Conservation (phyloP, 1,284 basidiomycete species). For the Sanghuangporus baumii region DNA sequence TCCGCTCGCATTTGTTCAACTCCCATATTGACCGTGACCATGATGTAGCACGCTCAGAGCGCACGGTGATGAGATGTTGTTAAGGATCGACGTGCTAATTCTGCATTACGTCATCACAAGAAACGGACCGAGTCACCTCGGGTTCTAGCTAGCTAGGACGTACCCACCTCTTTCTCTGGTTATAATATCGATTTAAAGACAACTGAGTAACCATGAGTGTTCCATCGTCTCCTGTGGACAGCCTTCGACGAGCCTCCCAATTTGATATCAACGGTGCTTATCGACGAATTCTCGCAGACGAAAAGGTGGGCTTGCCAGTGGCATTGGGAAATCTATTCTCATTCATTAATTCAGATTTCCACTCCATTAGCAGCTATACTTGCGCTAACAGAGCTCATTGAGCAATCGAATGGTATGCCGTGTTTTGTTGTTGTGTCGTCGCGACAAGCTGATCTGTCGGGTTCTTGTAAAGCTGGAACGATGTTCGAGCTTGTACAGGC, state of each 20-base stretch:
- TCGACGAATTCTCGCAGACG: slow-evolving; percentile 47
- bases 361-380: slow-evolving; percentile 86
- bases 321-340: slow-evolving; percentile 2
- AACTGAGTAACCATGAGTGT: background rate
- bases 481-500: slow-evolving; percentile 88
- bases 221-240: slow-evolving; percentile 3
- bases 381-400: slow-evolving; percentile 72
- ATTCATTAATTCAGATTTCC: slow-evolving; percentile 51
- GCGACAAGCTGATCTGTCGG: slow-evolving; percentile 19
- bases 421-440: slow-evolving; percentile 13
- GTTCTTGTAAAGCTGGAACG: slow-evolving; percentile 55
- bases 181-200: background rate
- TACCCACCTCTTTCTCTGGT: no score
- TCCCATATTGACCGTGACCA: slow-evolving; percentile 1
- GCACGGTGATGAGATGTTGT: background rate
- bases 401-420: slow-evolving; percentile 60
- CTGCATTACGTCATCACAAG: background rate
- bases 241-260: background rate
- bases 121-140: no score
- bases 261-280: slow-evolving; percentile 59
- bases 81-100: background rate
- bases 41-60: background rate
- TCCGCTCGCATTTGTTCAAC: slow-evolving; percentile 1
- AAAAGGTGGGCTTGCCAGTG: slow-evolving; percentile 41
- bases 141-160: no score